Evolutionary conservation across 768 basidiomycete genomes (phyloP).

Genomic region (Boletus huronensis): DNA sequence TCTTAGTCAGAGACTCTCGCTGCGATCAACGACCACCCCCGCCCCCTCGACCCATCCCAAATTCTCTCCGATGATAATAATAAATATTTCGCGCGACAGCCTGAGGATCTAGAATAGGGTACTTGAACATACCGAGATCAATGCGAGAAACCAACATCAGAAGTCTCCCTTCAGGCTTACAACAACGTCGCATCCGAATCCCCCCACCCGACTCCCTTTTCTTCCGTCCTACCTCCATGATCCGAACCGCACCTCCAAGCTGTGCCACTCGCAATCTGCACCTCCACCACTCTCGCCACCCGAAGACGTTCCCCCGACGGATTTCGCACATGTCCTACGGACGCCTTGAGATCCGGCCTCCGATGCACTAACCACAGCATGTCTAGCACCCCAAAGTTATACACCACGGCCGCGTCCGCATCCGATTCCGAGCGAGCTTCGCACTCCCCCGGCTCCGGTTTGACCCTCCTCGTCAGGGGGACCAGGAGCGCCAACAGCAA

Average conservation of each 20-base stretch:
- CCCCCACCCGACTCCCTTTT: not conserved
- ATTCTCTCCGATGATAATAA: too few relatives aligned
- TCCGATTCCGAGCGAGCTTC: not conserved
- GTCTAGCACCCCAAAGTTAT: not conserved
- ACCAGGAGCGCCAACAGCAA: not conserved
- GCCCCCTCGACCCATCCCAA: too few relatives aligned
- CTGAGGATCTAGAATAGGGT: too few relatives aligned
- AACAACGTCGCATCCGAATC: not conserved
- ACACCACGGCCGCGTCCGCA: not conserved
- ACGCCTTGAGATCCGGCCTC: not conserved
- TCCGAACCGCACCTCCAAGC: not conserved
- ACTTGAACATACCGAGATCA: not conserved
- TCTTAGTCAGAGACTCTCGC: too few relatives aligned
- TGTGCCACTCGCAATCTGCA: not conserved
- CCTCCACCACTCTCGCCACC: too few relatives aligned
- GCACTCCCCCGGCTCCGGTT: not conserved
- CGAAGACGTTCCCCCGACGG: not conserved
- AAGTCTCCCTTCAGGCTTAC: not conserved
- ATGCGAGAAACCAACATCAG: not conserved
- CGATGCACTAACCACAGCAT: not conserved
- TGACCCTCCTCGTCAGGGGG: not conserved
- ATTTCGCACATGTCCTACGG: not conserved
- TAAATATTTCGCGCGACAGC: too few relatives aligned
- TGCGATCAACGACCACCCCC: too few relatives aligned
- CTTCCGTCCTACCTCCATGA: not conserved